Base-by-base conservation (phyloP, 805 yeast genomes). In the Spathaspora arborariae region DNA sequence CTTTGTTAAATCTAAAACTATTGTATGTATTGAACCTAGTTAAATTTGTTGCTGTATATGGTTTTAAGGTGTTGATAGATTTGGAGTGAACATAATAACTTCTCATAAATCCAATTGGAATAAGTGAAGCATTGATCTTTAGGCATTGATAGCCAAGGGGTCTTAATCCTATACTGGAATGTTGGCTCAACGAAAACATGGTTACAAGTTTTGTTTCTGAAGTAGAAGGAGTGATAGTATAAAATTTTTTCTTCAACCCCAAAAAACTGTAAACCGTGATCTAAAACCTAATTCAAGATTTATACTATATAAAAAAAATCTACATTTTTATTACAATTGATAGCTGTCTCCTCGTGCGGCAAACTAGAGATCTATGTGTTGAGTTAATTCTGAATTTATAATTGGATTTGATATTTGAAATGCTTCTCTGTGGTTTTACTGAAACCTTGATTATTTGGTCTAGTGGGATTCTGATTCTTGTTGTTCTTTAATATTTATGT, bases 101-200 rank as follows among this genome's bases (percentile, higher is more conserved):
- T 20, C 40, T 37, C 26, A 37, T 20, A n/a, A 37, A 6, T 4
- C 40, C 40, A 37, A 37, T 37, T 37, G 40, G 40, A n/a, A 37
- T 6, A 2, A 37, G 11, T 37, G 26, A 3, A 20, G 15, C 35
- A 30, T 30, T 30, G 11, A 30, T 30, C 10, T 30, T 30, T 30
- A 30, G 11, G 26, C 26, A 22, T 22, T 9, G 26, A 7, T 6
- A 6, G 18, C 35, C 35, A 13, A 30, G 35, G 4, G 35, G n/a
- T 30, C 35, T 30, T 30, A 30, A 30, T 15, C 35, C 35, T 30
- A 30, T 30, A 30, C 18, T 30, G 35, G 35, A 30, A 15, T 30
- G 35, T 7, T 10, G 18, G 10, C n/a, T 30, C 35, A 30, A 30
- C 3, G 18, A 30, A 30, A 30, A 16, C 35, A 30, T 30, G 35